These are phyloP conservation scores for Aureobasidium sp. DNA, from an alignment of 2,329 filamentous ascomycete genomes.

Conservation along the genomic window DNA sequence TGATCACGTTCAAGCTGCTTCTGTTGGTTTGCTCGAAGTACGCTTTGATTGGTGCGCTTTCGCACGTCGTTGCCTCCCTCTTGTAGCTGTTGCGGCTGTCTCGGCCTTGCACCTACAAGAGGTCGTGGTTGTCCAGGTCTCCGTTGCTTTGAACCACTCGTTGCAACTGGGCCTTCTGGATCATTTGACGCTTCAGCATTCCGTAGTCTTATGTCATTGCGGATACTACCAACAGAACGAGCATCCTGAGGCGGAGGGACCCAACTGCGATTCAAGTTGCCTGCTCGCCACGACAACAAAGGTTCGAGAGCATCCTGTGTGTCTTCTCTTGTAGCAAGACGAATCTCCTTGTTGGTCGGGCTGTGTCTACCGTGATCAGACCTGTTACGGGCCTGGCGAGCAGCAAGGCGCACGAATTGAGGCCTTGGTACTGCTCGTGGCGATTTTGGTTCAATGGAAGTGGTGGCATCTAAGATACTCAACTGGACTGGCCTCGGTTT, in stretches of 20 bases:
- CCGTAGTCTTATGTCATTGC: neutral
- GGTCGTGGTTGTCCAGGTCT: neutral
- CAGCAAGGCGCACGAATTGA: conserved; percentile 50
- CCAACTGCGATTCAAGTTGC: conserved; percentile 28
- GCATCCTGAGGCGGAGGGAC: neutral
- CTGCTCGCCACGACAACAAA: conserved; percentile 46
- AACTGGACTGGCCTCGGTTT: conserved; percentile 23
- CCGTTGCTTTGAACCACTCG: neutral
- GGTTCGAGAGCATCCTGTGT: conserved; percentile 47
- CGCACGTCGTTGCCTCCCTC: neutral
- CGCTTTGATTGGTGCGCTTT: neutral
- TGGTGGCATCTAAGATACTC: conserved; percentile 45
- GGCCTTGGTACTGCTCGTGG: conserved; percentile 34
- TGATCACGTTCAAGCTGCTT: neutral
- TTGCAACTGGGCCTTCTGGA: neutral
- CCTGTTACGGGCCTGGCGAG: conserved; percentile 43
- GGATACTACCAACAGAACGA: neutral
- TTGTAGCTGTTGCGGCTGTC: neutral
- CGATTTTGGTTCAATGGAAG: conserved; percentile 29
- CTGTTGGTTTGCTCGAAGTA: neutral
- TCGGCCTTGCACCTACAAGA: neutral
- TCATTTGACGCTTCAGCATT: neutral
- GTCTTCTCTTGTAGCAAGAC: conserved; percentile 46
- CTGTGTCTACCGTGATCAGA: conserved; percentile 45
- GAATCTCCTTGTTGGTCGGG: conserved; percentile 46